Percentiles rank a stretch among this genome's conserved stretches.
These are phyloP conservation scores for Blastobotrys arbuscula DNA, from an alignment of 1,139 yeast species.

Conservation along the genomic window DNA sequence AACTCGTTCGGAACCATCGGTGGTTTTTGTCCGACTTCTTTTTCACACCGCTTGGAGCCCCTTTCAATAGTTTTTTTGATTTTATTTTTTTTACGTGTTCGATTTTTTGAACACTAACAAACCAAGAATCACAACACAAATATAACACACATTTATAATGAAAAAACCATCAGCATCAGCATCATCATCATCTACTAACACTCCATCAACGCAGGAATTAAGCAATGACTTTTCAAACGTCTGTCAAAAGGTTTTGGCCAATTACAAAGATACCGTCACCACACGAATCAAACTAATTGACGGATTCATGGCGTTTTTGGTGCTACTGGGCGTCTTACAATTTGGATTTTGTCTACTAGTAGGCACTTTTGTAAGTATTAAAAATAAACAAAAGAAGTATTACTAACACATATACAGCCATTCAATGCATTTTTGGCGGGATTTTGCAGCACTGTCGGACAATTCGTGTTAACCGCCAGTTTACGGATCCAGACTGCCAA, in stretches of 20 bases:
- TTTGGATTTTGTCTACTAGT: constrained; percentile 68
- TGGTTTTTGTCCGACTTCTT: no score
- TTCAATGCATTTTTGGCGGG: constrained; percentile 97
- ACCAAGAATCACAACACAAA: no score
- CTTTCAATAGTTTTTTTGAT: no score
- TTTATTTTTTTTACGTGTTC: no score
- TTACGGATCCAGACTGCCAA: constrained; percentile 63
- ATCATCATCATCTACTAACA: no score
- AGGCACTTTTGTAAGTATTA: constrained; percentile 57
- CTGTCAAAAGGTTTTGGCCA: constrained; percentile 17
- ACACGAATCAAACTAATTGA: constrained; percentile 56
- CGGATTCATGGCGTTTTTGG: constrained; percentile 66
- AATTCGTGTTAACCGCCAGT: constrained; percentile 69
- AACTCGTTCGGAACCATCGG: no score
- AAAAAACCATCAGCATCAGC: no score
- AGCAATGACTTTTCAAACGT: constrained; percentile 18
- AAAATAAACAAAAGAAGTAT: background rate
- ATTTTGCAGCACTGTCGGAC: constrained; percentile 88
- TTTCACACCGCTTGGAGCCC: no score
- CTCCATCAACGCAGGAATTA: background rate
- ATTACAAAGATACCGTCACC: constrained; percentile 23
- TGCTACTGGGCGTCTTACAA: constrained; percentile 69
- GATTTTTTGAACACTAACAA: no score
- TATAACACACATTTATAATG: no score
- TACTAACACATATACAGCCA: constrained; percentile 42